Evolutionary conservation across 352 stramenopile species (phyloP).

Genomic region (Phytophthora multivora): DNA sequence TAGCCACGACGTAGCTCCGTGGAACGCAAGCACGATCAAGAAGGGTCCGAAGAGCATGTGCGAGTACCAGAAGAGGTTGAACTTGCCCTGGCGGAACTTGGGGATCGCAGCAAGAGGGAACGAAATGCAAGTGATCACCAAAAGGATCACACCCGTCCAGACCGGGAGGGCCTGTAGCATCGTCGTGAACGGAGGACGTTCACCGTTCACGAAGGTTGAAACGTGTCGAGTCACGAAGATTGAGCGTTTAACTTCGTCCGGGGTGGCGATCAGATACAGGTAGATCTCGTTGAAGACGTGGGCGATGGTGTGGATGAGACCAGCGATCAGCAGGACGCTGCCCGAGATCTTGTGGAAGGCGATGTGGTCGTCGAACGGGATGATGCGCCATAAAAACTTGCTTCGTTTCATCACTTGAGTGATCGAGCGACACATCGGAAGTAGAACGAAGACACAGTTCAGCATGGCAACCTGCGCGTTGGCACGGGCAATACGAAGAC

Average conservation of each 20-base stretch:
- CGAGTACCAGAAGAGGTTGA: conserved; percentile 79
- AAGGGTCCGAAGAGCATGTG: conserved; percentile 77
- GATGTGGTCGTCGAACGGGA: conserved; percentile 78
- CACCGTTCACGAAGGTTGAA: conserved; percentile 40
- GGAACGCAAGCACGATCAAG: conserved; percentile 63
- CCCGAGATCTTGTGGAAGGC: conserved; percentile 75
- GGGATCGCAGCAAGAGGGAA: conserved; percentile 66
- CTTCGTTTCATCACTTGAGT: conserved; percentile 62
- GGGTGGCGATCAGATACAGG: conserved; percentile 65
- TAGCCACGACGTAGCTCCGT: conserved; percentile 61
- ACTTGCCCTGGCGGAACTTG: conserved; percentile 64
- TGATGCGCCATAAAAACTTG: conserved; percentile 57
- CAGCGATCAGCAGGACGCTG: conserved; percentile 50
- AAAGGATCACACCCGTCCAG: conserved; percentile 63
- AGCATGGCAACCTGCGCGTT: conserved; percentile 78
- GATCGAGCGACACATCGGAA: conserved; percentile 77
- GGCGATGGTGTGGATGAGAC: conserved; percentile 57
- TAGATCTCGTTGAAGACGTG: conserved; percentile 74
- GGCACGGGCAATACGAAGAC: conserved; percentile 60
- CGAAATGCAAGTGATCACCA: conserved; percentile 62
- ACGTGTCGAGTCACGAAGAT: conserved; percentile 63
- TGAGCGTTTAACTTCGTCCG: conserved; percentile 52
- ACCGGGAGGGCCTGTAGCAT: conserved; percentile 62
- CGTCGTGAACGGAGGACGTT: conserved; percentile 51
- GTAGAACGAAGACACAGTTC: conserved; percentile 68